A percentile compares a stretch with the other conserved stretches of the same genome.
phyloP scores from a whole-genome alignment of 805 yeast genomes.

The Saccharomycodes ludwigii region DNA sequence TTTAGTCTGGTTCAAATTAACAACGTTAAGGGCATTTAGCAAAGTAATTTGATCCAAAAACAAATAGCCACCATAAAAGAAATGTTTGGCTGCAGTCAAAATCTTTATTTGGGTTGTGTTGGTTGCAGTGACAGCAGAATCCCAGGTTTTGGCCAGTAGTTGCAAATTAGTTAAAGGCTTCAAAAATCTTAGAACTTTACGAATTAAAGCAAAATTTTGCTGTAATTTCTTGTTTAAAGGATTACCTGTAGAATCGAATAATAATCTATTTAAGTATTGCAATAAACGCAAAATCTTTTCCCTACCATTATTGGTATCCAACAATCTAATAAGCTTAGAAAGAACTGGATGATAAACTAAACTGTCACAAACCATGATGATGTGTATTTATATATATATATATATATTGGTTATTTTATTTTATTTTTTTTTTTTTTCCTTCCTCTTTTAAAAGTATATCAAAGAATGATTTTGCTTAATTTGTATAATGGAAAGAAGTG shows the following conservation, averaged over 20 bases:
- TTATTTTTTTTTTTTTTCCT: too few relatives aligned
- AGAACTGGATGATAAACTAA: conserved; percentile 65
- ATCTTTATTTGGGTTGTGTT: background rate
- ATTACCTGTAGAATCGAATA: conserved; percentile 47
- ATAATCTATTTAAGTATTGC: conserved; percentile 70
- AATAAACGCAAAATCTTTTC: conserved; percentile 70
- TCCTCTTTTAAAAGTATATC: too few relatives aligned
- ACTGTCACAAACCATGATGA: conserved; percentile 65
- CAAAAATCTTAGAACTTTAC: conserved; percentile 76
- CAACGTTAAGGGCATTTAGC: conserved; percentile 34
- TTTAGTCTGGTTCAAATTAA: conserved; percentile 37
- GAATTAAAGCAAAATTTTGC: conserved; percentile 49
- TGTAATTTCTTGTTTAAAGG: conserved; percentile 43
- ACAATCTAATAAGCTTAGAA: conserved; percentile 44
- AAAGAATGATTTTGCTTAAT: too few relatives aligned
- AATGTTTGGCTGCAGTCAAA: conserved; percentile 34
- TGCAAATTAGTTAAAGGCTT: conserved; percentile 68
- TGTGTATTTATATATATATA: too few relatives aligned
- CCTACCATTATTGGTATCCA: conserved; percentile 61
- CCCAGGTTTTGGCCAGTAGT: conserved; percentile 53
- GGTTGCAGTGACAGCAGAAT: conserved; percentile 36
- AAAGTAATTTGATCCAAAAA: conserved; percentile 51
- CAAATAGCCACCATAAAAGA: conserved; percentile 52
- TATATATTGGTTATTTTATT: too few relatives aligned
- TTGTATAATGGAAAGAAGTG: too few relatives aligned